A percentile compares a stretch with the other conserved stretches of the same genome.
Conservation (phyloP, 2,329 filamentous ascomycete species). For the Fusarium buxicola region DNA sequence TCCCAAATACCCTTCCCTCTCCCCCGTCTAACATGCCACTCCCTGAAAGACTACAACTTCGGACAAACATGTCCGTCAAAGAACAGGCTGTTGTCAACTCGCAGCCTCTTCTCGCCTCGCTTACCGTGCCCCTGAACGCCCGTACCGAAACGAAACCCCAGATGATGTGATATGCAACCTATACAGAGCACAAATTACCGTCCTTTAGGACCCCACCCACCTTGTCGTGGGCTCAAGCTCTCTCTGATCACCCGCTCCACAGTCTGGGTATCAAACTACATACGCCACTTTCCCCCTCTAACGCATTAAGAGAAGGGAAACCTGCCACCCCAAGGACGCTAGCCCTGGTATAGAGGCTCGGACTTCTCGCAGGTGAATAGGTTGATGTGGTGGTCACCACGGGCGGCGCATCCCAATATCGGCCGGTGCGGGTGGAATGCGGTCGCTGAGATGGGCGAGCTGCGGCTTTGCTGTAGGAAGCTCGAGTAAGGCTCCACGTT, state of each 20-base stretch:
- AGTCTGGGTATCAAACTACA: slow-evolving; percentile 17
- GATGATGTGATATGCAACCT: slow-evolving; percentile 44
- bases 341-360: slow-evolving; percentile 49
- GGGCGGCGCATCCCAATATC: slow-evolving; percentile 86
- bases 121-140: slow-evolving; percentile 42
- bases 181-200: slow-evolving; percentile 31
- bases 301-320: slow-evolving; percentile 29
- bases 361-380: slow-evolving; percentile 78
- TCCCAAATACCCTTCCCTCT: slow-evolving; percentile 6
- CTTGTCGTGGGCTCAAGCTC: slow-evolving; percentile 4
- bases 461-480: slow-evolving; percentile 84
- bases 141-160: slow-evolving; percentile 33
- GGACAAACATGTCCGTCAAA: slow-evolving; percentile 24
- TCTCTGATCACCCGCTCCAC: slow-evolving; percentile 5
- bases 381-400: slow-evolving; percentile 91
- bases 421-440: slow-evolving; percentile 96
- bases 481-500: slow-evolving; percentile 90
- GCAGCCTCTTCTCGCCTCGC: slow-evolving; percentile 32
- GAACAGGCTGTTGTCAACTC: slow-evolving; percentile 17
- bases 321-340: slow-evolving; percentile 41
- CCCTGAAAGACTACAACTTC: slow-evolving; percentile 12
- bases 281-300: slow-evolving; percentile 1
- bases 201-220: slow-evolving; percentile 25
- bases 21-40: slow-evolving; percentile 25
- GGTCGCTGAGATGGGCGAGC: slow-evolving; percentile 85